Conservation (phyloP, 2,329 filamentous ascomycete species). For the Coniochaeta ligniaria region DNA sequence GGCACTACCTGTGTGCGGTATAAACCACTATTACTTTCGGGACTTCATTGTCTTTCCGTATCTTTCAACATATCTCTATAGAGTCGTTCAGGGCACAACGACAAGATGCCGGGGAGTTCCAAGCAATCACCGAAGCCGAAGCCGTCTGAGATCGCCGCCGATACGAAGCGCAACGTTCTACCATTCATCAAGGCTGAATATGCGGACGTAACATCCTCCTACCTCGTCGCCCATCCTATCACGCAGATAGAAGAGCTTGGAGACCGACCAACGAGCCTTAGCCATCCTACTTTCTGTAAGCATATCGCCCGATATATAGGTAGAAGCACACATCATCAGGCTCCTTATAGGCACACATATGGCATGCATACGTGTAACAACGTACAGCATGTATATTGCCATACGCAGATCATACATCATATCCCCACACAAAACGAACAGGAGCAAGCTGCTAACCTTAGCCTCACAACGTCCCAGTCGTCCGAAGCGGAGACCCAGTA, state of each 20-base stretch:
- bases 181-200: slow-evolving; percentile 54
- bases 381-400: neutral
- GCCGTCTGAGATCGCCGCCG: slow-evolving; percentile 63
- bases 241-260: slow-evolving; percentile 32
- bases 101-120: slow-evolving; percentile 36
- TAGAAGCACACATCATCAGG: neutral
- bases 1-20: neutral
- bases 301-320: neutral
- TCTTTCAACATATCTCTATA: neutral
- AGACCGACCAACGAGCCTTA: slow-evolving; percentile 26
- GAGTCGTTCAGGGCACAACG: neutral
- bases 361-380: neutral
- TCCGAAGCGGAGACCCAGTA: slow-evolving; percentile 52
- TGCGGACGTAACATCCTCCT: slow-evolving; percentile 43
- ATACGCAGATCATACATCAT: neutral
- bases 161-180: slow-evolving; percentile 65
- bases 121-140: slow-evolving; percentile 46
- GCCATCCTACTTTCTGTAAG: slow-evolving; percentile 37
- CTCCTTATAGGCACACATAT: neutral
- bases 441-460: neutral
- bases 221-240: slow-evolving; percentile 46
- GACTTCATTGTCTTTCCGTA: neutral
- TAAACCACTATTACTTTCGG: neutral
- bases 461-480: slow-evolving; percentile 20
- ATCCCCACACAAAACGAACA: neutral